Conservation (phyloP, 225 moss, liverwort and hornwort genomes). For the Marchantia polymorpha region DNA sequence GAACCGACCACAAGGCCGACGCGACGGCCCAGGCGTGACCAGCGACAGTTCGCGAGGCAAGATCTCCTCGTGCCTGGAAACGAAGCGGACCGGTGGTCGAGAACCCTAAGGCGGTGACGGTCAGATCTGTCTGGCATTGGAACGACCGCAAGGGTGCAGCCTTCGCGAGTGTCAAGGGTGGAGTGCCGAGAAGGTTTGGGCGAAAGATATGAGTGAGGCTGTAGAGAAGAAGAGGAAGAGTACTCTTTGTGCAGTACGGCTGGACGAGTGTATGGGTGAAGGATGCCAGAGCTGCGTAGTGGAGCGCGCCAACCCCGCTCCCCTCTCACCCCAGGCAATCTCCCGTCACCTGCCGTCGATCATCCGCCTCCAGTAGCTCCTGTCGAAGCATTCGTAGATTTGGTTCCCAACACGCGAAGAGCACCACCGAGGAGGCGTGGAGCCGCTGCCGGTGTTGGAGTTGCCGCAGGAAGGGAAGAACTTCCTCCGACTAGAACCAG, state of each 20-base stretch:
- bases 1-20: background rate
- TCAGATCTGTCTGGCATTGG: conserved; percentile 43
- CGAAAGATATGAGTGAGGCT: conserved; percentile 61
- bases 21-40: background rate
- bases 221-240: conserved; percentile 42
- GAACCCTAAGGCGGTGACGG: conserved; percentile 33
- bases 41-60: conserved; percentile 17
- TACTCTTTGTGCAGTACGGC: conserved; percentile 40
- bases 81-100: conserved; percentile 3
- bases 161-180: conserved; percentile 16
- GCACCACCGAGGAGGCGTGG: conserved; percentile 60
- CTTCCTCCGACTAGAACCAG: conserved; percentile 53
- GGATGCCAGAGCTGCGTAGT: conserved; percentile 99
- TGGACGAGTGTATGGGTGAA: conserved; percentile 97
- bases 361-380: conserved; percentile 45
- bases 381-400: conserved; percentile 40
- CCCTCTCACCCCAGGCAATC: conserved; percentile 40
- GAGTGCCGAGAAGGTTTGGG: conserved; percentile 25
- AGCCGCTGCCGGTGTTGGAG: conserved; percentile 25
- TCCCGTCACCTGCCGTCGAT: conserved; percentile 39
- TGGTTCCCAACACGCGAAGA: conserved; percentile 51
- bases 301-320: conserved; percentile 99
- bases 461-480: conserved; percentile 30
- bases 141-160: conserved; percentile 14
- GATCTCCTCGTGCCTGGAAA: conserved; percentile 20